Evolutionary conservation across 2,329 filamentous ascomycete genomes (phyloP).

Genomic region (Monilinia aucupariae): DNA sequence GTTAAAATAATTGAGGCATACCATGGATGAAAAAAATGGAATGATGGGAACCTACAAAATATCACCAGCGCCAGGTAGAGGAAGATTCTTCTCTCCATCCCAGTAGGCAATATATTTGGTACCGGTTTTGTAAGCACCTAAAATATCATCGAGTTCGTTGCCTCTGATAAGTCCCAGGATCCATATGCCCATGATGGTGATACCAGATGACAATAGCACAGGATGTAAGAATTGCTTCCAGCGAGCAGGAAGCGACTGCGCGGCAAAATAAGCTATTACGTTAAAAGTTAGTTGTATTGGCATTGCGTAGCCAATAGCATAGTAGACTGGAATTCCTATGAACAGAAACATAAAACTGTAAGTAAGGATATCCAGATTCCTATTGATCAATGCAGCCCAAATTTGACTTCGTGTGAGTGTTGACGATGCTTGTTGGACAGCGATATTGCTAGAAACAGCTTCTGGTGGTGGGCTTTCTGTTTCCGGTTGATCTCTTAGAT

Average conservation of each 20-base stretch:
- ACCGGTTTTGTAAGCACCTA: constrained; percentile 47
- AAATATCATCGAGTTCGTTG: constrained; percentile 39
- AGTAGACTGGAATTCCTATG: constrained; percentile 51
- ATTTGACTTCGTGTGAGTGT: constrained; percentile 43
- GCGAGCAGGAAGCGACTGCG: constrained; percentile 43
- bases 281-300: constrained; percentile 43
- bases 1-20: not conserved
- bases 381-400: constrained; percentile 46
- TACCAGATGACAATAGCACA: constrained; percentile 49
- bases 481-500: constrained; percentile 24
- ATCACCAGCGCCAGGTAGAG: constrained; percentile 50
- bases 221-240: constrained; percentile 53
- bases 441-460: constrained; percentile 16
- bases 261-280: constrained; percentile 47
- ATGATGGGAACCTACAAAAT: constrained; percentile 37
- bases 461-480: constrained; percentile 15
- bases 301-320: constrained; percentile 46
- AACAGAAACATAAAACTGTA: constrained; percentile 45
- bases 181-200: constrained; percentile 50
- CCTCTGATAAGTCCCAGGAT: constrained; percentile 44
- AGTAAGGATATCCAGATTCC: constrained; percentile 43
- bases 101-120: constrained; percentile 50
- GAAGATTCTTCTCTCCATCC: constrained; percentile 35
- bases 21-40: no score
- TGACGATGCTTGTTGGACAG: constrained; percentile 39